phyloP scores from a whole-genome alignment of 2,329 filamentous ascomycete genomes.

The Berkeleyomyces basicola region DNA sequence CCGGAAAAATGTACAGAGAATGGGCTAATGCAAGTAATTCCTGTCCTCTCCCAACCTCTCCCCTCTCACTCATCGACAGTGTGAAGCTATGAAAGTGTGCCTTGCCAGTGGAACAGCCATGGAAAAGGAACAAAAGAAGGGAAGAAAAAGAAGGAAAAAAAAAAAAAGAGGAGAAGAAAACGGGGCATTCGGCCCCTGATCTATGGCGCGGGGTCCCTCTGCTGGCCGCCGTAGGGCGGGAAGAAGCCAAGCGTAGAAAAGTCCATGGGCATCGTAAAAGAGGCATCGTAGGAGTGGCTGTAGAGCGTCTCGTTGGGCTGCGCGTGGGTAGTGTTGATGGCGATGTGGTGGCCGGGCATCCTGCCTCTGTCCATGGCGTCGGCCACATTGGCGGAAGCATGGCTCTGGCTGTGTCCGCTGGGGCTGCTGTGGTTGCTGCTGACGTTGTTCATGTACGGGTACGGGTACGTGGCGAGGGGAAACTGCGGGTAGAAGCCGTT shows the following conservation, averaged over 20 bases:
- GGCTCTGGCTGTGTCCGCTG: not conserved
- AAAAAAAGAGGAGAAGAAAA: not conserved
- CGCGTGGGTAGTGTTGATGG: not conserved
- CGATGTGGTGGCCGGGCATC: not conserved
- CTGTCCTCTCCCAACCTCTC: not conserved
- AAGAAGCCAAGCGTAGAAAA: not conserved
- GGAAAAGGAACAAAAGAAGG: not conserved
- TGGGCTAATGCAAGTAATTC: not conserved
- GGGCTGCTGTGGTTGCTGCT: not conserved
- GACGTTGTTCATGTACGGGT: not conserved
- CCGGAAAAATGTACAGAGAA: slow-evolving; percentile 16
- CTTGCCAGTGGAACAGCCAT: not conserved
- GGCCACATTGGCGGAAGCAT: not conserved
- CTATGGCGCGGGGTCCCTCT: not conserved
- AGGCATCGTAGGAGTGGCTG: not conserved
- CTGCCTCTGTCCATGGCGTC: not conserved
- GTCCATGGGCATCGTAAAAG: not conserved
- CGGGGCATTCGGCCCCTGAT: not conserved
- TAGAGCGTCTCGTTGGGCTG: not conserved
- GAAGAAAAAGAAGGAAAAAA: not conserved
- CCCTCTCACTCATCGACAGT: not conserved
- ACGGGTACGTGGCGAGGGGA: not conserved
- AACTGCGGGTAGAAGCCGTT: not conserved
- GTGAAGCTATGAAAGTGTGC: not conserved
- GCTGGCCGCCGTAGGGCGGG: not conserved